Base-by-base conservation (phyloP, 2,329 filamentous ascomycete species). In the Dactylellina parvicollis region DNA sequence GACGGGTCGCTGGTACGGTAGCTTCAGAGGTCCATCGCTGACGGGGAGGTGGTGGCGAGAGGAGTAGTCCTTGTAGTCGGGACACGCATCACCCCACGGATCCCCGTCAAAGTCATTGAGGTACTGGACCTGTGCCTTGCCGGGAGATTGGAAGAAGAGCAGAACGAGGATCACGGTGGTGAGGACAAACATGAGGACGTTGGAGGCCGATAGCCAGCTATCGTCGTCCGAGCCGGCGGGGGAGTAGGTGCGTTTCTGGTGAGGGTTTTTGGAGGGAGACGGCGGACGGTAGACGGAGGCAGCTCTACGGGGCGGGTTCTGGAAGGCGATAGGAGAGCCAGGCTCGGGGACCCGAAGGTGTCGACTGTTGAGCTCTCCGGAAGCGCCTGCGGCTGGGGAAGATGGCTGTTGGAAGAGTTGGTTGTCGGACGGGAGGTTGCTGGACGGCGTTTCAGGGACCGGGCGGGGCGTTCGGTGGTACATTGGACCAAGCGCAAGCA, bases 1-100 rank as follows among this genome's bases (percentile, higher is more conserved):
- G 30, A 89, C 87, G 2, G 95, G 95, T 69, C 95, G 86, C 80
- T 99, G 95, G 80, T 88, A 98, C 0, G 95, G 92, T 0, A 99
- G 85, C 57, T 85, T 84, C 78, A 96, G 85, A 3, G 90, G 90
- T 0, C 95, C 95, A 18, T 88, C 84, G 80, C 92, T 96, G 75
- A 90, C 86, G 0, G 95, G 95, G 18, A 84, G 85, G 80, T 94
- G 90, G 3, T 80, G 81, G 64, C 84, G 79, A 74, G 82, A 83
- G 0, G 89, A 83, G 80, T 89, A 90, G 49, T 81, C 79, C 16
- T 84, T 83, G 79, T 90, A 91, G 79, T 90, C 87, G 1, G 89
- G 89, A 80, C 89, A 91, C 44, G 85, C 86, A 71, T 81, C 79
- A n/a, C 75, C 73, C 24, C 72, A 74, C 42, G 61, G 61, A 46